Evolutionary conservation across 1,139 yeast species (phyloP).

Genomic region (Candida gigantensis): DNA sequence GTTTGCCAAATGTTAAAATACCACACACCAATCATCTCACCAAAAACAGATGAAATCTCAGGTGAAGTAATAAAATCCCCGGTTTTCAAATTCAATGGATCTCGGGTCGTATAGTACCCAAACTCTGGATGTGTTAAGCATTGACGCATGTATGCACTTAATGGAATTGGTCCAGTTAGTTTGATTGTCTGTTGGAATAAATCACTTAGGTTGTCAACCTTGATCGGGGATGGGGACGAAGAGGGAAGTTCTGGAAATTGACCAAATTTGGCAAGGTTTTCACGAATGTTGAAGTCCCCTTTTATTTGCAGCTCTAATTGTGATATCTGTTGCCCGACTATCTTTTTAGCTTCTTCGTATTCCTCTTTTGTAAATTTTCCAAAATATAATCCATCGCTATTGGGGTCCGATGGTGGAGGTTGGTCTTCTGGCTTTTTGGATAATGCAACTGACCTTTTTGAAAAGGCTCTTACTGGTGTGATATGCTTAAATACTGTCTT

Average conservation of each 20-base stretch:
- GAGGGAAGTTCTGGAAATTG: slow-evolving; percentile 31
- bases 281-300: slow-evolving; percentile 40
- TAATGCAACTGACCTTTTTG: background rate
- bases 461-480: background rate
- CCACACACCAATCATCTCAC: slow-evolving; percentile 85
- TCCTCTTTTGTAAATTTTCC: slow-evolving; percentile 45
- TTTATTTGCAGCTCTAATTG: slow-evolving; percentile 39
- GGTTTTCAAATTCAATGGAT: slow-evolving; percentile 60
- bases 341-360: slow-evolving; percentile 40
- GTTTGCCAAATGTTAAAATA: slow-evolving; percentile 58
- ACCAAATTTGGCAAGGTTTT: slow-evolving; percentile 36
- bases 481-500: background rate
- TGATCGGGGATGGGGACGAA: slow-evolving; percentile 15
- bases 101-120: slow-evolving; percentile 79
- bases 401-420: slow-evolving; percentile 9
- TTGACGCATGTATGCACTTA: slow-evolving; percentile 78
- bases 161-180: slow-evolving; percentile 74
- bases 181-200: slow-evolving; percentile 57
- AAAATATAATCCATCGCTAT: slow-evolving; percentile 19
- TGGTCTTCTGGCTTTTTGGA: background rate
- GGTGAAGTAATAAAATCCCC: slow-evolving; percentile 90
- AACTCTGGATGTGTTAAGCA: slow-evolving; percentile 76
- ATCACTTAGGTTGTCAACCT: slow-evolving; percentile 33
- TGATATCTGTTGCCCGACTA: slow-evolving; percentile 35
- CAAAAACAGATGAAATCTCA: slow-evolving; percentile 85